Conservation (phyloP, 805 yeast genomes). For the Tetrapisispora phaffii region DNA sequence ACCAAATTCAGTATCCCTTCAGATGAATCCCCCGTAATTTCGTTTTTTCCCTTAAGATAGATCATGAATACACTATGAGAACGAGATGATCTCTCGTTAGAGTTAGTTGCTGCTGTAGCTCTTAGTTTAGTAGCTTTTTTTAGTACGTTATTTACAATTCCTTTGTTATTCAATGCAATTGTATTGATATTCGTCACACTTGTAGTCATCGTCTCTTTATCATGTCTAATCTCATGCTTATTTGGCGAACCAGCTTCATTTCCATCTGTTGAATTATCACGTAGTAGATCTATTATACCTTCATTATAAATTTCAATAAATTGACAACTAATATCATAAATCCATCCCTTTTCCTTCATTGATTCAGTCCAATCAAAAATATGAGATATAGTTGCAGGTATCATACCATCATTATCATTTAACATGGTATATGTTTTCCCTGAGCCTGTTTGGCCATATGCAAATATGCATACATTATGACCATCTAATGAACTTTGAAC, state of each 20-base stretch:
- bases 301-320: conserved; percentile 90
- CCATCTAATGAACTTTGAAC: conserved; percentile 86
- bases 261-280: conserved; percentile 11
- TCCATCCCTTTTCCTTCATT: conserved; percentile 51
- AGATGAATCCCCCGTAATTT: conserved; percentile 36
- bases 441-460: conserved; percentile 95
- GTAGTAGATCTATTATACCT: conserved; percentile 57
- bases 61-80: conserved; percentile 80
- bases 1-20: conserved; percentile 66
- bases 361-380: conserved; percentile 51
- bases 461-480: conserved; percentile 83
- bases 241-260: conserved; percentile 8
- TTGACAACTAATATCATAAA: conserved; percentile 55
- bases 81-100: conserved; percentile 80
- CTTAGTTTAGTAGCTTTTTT: conserved; percentile 50
- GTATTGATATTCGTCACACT: conserved; percentile 50
- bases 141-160: conserved; percentile 43
- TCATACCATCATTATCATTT: conserved; percentile 59
- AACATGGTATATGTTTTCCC: conserved; percentile 95
- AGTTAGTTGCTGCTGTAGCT: conserved; percentile 69
- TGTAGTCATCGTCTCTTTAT: conserved; percentile 43
- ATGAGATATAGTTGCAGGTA: conserved; percentile 63
- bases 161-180: conserved; percentile 36
- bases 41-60: conserved; percentile 45
- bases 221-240: conserved; percentile 67